These are phyloP conservation scores for Rhodomyrtus tomentosa DNA, from an alignment of 345 rosid species.

Conservation along the genomic window DNA sequence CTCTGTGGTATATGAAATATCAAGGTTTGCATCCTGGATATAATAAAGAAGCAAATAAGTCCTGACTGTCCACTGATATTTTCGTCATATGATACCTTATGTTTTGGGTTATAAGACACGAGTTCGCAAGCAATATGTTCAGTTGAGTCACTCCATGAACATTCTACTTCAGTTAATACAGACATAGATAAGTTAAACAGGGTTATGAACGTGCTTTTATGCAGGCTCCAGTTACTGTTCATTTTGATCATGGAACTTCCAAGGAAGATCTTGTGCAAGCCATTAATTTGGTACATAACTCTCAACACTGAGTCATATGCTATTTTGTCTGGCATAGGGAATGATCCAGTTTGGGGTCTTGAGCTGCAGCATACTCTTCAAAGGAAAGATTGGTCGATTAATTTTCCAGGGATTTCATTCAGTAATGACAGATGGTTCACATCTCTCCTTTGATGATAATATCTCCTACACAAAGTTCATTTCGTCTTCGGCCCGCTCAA, in stretches of 20 bases:
- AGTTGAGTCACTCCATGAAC: background rate
- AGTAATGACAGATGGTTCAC: slow-evolving; percentile 92
- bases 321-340: background rate
- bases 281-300: slow-evolving; percentile 52
- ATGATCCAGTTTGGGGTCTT: background rate
- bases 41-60: too few relatives aligned
- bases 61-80: too few relatives aligned
- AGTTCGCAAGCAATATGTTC: background rate
- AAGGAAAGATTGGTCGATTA: background rate
- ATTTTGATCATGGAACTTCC: slow-evolving; percentile 87
- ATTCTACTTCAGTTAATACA: background rate
- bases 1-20: too few relatives aligned
- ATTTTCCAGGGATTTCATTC: slow-evolving; percentile 75
- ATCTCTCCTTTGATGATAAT: slow-evolving; percentile 72
- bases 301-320: background rate
- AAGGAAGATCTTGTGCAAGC: slow-evolving; percentile 77
- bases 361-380: background rate
- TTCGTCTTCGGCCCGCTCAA: slow-evolving; percentile 54
- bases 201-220: background rate
- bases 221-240: slow-evolving; percentile 92
- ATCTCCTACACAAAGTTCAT: slow-evolving; percentile 62
- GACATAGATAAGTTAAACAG: background rate
- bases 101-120: background rate
- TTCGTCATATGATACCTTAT: too few relatives aligned
- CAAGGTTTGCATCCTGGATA: too few relatives aligned